Conservation (phyloP, 306 rosid genomes). For the Canavalia gladiata region DNA sequence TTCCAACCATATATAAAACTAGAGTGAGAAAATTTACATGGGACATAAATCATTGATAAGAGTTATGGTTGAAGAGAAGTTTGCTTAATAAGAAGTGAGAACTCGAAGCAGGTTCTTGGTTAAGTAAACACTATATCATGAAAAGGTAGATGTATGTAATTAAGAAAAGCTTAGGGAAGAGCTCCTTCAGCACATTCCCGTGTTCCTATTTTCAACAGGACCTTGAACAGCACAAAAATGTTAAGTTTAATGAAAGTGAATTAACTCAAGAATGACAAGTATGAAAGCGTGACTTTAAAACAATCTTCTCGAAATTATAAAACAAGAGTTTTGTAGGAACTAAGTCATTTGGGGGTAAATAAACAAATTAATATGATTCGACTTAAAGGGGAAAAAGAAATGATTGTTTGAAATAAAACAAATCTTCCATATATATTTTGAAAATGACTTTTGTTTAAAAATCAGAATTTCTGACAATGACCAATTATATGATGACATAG, state of each 20-base stretch:
- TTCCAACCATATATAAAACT: not conserved
- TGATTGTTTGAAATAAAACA: not conserved
- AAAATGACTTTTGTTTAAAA: constrained; percentile 24
- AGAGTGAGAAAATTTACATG: not conserved
- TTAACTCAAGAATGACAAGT: constrained; percentile 41
- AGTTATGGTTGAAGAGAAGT: not conserved
- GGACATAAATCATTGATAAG: not conserved
- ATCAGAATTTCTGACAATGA: constrained; percentile 25
- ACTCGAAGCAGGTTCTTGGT: not conserved
- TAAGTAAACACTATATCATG: not conserved
- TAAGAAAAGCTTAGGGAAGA: not conserved
- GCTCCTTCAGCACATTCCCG: not conserved
- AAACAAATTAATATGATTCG: constrained; percentile 40
- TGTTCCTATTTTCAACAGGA: not conserved
- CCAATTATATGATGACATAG: constrained; percentile 46
- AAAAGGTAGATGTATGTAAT: not conserved
- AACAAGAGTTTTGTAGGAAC: constrained; percentile 48
- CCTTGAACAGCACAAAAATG: constrained; percentile 33
- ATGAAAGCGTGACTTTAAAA: constrained; percentile 53
- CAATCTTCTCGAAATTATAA: constrained; percentile 40
- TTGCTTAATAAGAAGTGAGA: constrained; percentile 28
- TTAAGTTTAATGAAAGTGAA: constrained; percentile 35
- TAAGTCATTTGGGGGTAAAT: constrained; percentile 37
- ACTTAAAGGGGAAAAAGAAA: not conserved
- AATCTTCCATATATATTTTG: constrained; percentile 33